Base-by-base conservation (phyloP, 176 grass and related monocot genomes). In the Carex pumila region DNA sequence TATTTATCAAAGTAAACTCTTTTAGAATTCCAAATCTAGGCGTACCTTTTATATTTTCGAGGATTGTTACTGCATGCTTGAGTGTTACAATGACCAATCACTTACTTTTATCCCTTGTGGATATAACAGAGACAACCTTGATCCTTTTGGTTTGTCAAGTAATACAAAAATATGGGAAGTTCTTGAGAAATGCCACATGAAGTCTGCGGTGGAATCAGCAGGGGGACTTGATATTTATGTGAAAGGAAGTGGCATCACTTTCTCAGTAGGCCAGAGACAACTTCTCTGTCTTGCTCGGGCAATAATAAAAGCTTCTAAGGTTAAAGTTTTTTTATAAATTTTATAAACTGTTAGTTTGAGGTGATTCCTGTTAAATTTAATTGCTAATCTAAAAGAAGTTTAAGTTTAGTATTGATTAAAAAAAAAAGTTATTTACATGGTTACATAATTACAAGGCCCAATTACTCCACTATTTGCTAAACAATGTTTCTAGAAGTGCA, bases 131-230 rank as follows among this genome's bases (percentile, higher is more conserved):
- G 92, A 94, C 68, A 98, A 98, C 79, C 89, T 98, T 63, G 95
- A 98, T 84, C 95, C 92, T 65, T 98, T 91, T 59, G 74, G 88
- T 68, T 84, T 18, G 74, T 62, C 47, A 68, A 84, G 87, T 73
- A 91, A 98, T 80, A 10, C 54, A 36, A 94, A 86, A 86, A 91
- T 94, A 85, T 98, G 95, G 95, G 92, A 93, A 81, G 92, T 85
- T 82, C 95, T 98, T 90, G 92, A 91, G 79, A 98, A 94, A 90
- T 94, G 95, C 34, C 95, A 94, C 87, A 98, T 98, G 71, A 98
- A 98, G 65, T 71, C 58, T 81, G 91, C 85, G 56, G 79, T 98
- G 29, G 87, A 94, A 87, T 90, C 71, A 76, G 83, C 82, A 80
- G 95, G 95, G n/a, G 95, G 95, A 60, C 92, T 98, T 3, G 86